These are phyloP conservation scores for Limonium bicolor DNA, from an alignment of 148 eudicot species.

Conservation along the genomic window DNA sequence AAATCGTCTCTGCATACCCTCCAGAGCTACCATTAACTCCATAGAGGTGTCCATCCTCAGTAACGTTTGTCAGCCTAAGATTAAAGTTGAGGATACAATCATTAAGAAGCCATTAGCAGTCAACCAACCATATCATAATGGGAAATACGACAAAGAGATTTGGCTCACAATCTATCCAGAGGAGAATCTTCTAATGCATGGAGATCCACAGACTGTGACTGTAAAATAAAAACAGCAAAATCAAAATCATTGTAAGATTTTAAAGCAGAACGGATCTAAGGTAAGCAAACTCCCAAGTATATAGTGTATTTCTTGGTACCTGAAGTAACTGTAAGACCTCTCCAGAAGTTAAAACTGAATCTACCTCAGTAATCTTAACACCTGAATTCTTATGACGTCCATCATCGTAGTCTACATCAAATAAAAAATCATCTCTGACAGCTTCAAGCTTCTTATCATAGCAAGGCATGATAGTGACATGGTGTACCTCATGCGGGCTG, in stretches of 20 bases:
- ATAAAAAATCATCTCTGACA: constrained; percentile 78
- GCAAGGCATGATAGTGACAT: constrained; percentile 99
- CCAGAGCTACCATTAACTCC: constrained; percentile 91
- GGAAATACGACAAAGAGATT: background rate
- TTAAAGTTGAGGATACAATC: background rate
- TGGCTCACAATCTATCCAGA: constrained; percentile 59
- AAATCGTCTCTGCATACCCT: constrained; percentile 84
- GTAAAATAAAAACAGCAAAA: constrained; percentile 17
- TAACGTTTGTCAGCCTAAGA: constrained; percentile 65
- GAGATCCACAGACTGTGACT: constrained; percentile 68
- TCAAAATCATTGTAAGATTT: background rate
- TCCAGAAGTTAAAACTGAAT: constrained; percentile 97
- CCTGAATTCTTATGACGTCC: constrained; percentile 15
- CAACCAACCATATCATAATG: background rate
- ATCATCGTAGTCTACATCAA: constrained; percentile 35
- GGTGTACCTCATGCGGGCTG: constrained; percentile 92
- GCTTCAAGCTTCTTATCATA: constrained; percentile 99
- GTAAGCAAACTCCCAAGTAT: background rate
- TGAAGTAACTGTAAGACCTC: constrained; percentile 80
- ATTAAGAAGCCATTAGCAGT: background rate
- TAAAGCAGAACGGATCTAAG: background rate
- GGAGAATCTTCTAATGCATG: constrained; percentile 69
- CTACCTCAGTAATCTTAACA: constrained; percentile 54
- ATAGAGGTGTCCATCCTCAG: constrained; percentile 63
- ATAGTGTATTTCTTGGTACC: constrained; percentile 18